phyloP scores from a whole-genome alignment of 495 filamentous ascomycete species.

The Neurospora sp. region DNA sequence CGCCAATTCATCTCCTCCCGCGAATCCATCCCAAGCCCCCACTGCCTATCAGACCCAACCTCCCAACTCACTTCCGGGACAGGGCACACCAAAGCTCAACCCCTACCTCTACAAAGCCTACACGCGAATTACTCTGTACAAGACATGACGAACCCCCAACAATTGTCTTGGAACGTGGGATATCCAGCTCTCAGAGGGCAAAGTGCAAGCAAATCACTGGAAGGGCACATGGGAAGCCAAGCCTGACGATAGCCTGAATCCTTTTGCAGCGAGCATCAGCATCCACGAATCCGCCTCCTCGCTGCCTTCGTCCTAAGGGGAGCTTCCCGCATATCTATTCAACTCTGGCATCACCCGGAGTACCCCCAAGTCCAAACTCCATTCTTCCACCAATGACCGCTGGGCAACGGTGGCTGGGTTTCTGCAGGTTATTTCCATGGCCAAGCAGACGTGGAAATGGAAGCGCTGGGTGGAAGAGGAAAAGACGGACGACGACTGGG shows the following conservation, averaged over 20 bases:
- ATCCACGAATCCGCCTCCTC: too few species aligned
- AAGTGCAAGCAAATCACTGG: too few species aligned
- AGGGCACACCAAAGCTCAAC: constrained; percentile 4
- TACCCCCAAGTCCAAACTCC: too few species aligned
- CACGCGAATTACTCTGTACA: neutral
- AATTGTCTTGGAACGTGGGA: too few species aligned
- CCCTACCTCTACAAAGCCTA: constrained; percentile 21
- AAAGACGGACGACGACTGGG: neutral
- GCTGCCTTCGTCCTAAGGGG: too few species aligned
- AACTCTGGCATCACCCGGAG: too few species aligned
- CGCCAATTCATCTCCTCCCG: neutral
- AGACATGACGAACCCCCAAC: too few species aligned
- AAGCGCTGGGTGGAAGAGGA: neutral
- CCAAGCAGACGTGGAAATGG: neutral
- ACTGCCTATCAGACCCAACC: neutral
- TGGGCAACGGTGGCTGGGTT: neutral
- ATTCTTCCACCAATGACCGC: neutral
- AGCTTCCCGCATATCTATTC: too few species aligned
- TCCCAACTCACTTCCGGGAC: neutral
- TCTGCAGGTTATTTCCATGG: neutral
- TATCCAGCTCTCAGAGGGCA: too few species aligned
- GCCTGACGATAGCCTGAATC: too few species aligned
- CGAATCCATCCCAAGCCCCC: neutral
- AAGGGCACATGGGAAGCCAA: too few species aligned
- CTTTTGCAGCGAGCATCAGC: too few species aligned